These are phyloP conservation scores for Melanogaster broomeanus DNA, from an alignment of 768 basidiomycete genomes.

Conservation along the genomic window DNA sequence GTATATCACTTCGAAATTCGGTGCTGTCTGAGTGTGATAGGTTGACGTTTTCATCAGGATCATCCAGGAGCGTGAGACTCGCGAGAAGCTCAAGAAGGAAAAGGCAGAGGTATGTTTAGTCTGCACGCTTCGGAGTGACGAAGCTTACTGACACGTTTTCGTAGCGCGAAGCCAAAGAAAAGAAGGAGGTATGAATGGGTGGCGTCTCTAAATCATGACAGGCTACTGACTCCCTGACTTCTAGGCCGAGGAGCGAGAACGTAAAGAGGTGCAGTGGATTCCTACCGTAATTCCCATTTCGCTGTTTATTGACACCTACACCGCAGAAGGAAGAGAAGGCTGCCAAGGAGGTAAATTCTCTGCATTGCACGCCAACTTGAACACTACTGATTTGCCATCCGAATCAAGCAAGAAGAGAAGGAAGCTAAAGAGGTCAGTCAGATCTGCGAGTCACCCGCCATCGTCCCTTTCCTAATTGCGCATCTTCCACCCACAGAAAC, in stretches of 20 bases:
- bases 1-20: conserved; percentile 36
- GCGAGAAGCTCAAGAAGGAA: conserved; percentile 85
- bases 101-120: conserved; percentile 57
- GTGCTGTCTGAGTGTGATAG: not conserved
- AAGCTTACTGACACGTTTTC: conserved; percentile 8
- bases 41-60: conserved; percentile 40
- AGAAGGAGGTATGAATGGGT: conserved; percentile 57
- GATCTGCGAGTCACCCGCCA: not conserved
- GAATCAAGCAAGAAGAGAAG: conserved; percentile 42
- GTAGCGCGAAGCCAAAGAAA: conserved; percentile 80
- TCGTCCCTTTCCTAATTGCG: conserved; percentile 5
- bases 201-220: not conserved
- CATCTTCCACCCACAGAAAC: conserved; percentile 38
- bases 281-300: not conserved
- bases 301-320: conserved; percentile 6
- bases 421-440: conserved; percentile 46
- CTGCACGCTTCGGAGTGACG: not conserved
- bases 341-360: conserved; percentile 51
- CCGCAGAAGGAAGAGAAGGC: conserved; percentile 53
- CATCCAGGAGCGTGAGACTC: conserved; percentile 76
- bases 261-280: conserved; percentile 52
- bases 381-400: conserved; percentile 21
- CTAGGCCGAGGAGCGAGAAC: conserved; percentile 60
- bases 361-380: not conserved
- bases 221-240: conserved; percentile 5